Percentiles rank a stretch among this genome's conserved stretches.
These are phyloP conservation scores for Sugiyamaella grinbergsii DNA, from an alignment of 1,139 yeast species.

Conservation along the genomic window DNA sequence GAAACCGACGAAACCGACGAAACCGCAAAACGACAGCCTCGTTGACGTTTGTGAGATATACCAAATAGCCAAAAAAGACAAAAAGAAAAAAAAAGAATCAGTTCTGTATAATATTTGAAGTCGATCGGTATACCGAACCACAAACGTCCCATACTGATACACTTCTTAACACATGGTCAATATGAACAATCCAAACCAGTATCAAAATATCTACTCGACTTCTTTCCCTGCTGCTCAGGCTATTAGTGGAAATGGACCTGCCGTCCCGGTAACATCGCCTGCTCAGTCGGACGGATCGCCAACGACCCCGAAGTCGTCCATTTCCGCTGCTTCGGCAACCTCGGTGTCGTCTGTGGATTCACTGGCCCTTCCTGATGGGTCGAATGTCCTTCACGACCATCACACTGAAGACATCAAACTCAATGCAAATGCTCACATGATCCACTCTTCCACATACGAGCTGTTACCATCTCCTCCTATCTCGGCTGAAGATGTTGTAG, in stretches of 20 bases:
- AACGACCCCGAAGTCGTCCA: constrained; percentile 22
- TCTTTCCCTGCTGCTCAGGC: background rate
- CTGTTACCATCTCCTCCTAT: constrained; percentile 22
- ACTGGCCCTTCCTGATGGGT: background rate
- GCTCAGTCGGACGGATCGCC: constrained; percentile 28
- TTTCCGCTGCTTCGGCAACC: constrained; percentile 24
- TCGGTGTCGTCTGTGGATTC: constrained; percentile 6
- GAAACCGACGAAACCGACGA: too few relatives aligned
- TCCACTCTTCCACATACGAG: constrained; percentile 11
- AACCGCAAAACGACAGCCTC: too few relatives aligned
- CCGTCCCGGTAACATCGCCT: constrained; percentile 26
- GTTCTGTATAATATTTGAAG: too few relatives aligned
- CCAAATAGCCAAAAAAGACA: too few relatives aligned
- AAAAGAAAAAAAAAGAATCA: too few relatives aligned
- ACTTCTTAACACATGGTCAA: too few relatives aligned
- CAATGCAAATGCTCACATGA: background rate
- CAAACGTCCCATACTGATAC: too few relatives aligned
- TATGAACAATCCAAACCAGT: background rate
- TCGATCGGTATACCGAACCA: too few relatives aligned
- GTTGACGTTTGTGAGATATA: too few relatives aligned
- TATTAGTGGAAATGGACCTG: background rate
- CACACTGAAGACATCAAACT: constrained; percentile 3
- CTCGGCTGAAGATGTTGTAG: constrained; percentile 12
- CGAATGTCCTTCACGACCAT: background rate
- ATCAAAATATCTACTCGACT: constrained; percentile 1